A percentile compares a stretch with the other conserved stretches of the same genome.
phyloP scores from a whole-genome alignment of 768 basidiomycete genomes.

The Daedaleopsis nitida region DNA sequence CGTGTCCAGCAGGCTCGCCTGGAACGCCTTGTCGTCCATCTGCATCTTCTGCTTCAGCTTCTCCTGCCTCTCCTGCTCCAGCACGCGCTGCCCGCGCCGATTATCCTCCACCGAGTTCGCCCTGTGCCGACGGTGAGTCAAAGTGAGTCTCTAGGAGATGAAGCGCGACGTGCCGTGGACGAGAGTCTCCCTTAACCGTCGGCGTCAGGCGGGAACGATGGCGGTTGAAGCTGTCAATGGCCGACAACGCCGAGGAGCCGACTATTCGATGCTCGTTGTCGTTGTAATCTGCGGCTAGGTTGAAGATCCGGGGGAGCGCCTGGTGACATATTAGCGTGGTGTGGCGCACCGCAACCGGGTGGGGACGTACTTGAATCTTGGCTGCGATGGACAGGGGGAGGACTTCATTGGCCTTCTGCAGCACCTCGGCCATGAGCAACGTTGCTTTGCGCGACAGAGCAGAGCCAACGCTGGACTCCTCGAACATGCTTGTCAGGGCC shows the following conservation, averaged over 20 bases:
- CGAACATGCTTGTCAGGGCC: conserved; percentile 85
- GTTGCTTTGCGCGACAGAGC: conserved; percentile 89
- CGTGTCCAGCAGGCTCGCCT: conserved; percentile 80
- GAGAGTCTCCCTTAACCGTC: conserved; percentile 46
- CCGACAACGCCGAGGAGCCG: conserved; percentile 81
- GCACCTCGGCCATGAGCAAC: conserved; percentile 85
- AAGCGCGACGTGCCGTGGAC: conserved; percentile 57
- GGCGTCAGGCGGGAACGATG: conserved; percentile 76
- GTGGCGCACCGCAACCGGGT: neutral
- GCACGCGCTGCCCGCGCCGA: conserved; percentile 84
- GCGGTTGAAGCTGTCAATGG: conserved; percentile 93
- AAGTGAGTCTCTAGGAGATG: neutral
- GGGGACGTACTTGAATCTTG: conserved; percentile 67
- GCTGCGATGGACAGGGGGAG: conserved; percentile 83
- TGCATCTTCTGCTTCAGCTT: conserved; percentile 90
- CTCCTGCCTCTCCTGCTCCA: conserved; percentile 85
- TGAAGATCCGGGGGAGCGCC: conserved; percentile 85
- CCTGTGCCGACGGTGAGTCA: conserved; percentile 34
- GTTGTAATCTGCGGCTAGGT: conserved; percentile 80
- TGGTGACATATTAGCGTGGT: conserved; percentile 29
- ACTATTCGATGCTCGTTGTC: conserved; percentile 77
- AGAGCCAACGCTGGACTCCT: conserved; percentile 73
- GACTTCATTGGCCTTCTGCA: conserved; percentile 86
- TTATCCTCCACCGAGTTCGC: conserved; percentile 86
- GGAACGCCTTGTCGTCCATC: conserved; percentile 95